Conservation (phyloP, 306 rosid genomes). For the Prunus campanulata region DNA sequence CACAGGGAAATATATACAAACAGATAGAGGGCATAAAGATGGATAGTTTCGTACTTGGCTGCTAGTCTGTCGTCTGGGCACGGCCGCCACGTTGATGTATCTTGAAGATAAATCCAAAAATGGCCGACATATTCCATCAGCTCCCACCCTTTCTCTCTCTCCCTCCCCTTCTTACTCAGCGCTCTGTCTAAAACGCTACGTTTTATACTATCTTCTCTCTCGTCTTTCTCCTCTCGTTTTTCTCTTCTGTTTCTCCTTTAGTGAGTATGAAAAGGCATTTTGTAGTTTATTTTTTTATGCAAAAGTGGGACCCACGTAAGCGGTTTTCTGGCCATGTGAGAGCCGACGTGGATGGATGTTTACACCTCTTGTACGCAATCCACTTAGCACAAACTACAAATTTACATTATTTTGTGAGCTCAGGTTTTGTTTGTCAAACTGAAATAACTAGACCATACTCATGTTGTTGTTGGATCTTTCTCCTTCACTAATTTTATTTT, state of each 20-base stretch:
- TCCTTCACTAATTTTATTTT: too few relatives aligned
- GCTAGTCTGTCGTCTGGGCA: slow-evolving; percentile 60
- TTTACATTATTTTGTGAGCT: too few relatives aligned
- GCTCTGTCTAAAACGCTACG: neutral
- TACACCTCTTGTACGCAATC: slow-evolving; percentile 26
- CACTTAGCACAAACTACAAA: neutral
- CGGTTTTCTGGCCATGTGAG: slow-evolving; percentile 23
- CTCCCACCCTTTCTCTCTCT: slow-evolving; percentile 16
- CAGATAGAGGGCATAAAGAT: neutral
- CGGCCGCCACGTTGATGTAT: slow-evolving; percentile 89
- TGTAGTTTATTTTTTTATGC: slow-evolving; percentile 15
- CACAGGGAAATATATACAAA: slow-evolving; percentile 3
- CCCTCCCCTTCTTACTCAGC: neutral
- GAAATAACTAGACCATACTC: neutral
- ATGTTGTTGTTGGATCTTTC: too few relatives aligned
- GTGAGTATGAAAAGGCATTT: slow-evolving; percentile 11
- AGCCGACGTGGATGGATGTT: slow-evolving; percentile 35
- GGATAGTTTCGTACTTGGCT: slow-evolving; percentile 70
- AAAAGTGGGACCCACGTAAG: slow-evolving; percentile 23
- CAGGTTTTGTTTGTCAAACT: slow-evolving; percentile 24
- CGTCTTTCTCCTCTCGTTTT: neutral
- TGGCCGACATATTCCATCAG: slow-evolving; percentile 89
- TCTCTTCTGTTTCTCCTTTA: neutral
- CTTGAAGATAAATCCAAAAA: slow-evolving; percentile 66
- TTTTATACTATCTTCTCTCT: neutral